These are phyloP conservation scores for Diaporthe amygdali DNA, from an alignment of 2,329 filamentous ascomycete species.

Conservation along the genomic window DNA sequence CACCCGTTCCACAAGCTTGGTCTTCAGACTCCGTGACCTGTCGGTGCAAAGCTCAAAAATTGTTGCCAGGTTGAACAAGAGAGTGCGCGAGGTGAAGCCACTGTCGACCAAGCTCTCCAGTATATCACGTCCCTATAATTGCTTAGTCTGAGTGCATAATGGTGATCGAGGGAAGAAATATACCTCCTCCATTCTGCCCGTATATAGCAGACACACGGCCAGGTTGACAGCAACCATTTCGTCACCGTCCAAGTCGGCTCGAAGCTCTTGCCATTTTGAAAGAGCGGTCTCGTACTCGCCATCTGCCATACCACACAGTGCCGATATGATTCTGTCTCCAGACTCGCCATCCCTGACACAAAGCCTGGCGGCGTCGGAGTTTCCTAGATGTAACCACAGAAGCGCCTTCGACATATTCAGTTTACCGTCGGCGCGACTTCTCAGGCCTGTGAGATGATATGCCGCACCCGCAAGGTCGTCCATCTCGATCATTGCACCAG, in stretches of 20 bases:
- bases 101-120: constrained; percentile 70
- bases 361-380: constrained; percentile 69
- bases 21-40: constrained; percentile 71
- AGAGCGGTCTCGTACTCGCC: constrained; percentile 72
- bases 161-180: not conserved
- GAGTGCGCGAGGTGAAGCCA: constrained; percentile 73
- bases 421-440: constrained; percentile 43
- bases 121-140: constrained; percentile 62
- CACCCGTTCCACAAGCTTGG: constrained; percentile 71
- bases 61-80: constrained; percentile 89
- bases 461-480: constrained; percentile 83
- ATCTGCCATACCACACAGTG: constrained; percentile 80
- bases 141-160: constrained; percentile 29
- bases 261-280: constrained; percentile 61
- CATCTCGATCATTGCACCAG: constrained; percentile 79
- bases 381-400: constrained; percentile 79
- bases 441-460: constrained; percentile 71
- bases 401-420: constrained; percentile 62
- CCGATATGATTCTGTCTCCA: constrained; percentile 59
- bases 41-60: constrained; percentile 93
- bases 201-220: constrained; percentile 84
- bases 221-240: constrained; percentile 82
- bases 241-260: constrained; percentile 48
- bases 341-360: constrained; percentile 50
- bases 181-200: constrained; percentile 73